Conservation (phyloP, 2,329 filamentous ascomycete genomes). For the Cordyceps cicadae region DNA sequence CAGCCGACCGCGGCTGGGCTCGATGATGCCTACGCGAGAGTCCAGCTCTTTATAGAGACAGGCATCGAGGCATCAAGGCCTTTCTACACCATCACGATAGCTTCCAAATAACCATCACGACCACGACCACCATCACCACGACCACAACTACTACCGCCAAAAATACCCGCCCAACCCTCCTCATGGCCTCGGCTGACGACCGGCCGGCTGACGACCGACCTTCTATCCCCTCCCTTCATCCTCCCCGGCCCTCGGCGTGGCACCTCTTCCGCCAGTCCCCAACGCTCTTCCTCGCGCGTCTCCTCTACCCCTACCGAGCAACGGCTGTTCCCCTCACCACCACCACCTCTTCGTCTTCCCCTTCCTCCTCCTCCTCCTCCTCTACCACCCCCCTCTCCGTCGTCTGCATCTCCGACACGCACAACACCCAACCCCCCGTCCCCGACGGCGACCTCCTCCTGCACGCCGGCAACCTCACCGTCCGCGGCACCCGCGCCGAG, state of each 20-base stretch:
- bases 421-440: constrained; percentile 29
- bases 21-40: too few relatives aligned
- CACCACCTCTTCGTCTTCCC: too few relatives aligned
- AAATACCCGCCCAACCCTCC: too few relatives aligned
- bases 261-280: background rate
- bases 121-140: too few relatives aligned
- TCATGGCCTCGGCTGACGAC: too few relatives aligned
- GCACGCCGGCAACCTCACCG: constrained; percentile 41
- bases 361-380: constrained; percentile 12
- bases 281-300: background rate
- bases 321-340: background rate
- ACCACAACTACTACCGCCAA: too few relatives aligned
- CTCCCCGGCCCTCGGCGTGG: background rate
- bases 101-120: too few relatives aligned
- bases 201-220: too few relatives aligned
- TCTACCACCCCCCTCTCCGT: constrained; percentile 18
- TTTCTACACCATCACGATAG: too few relatives aligned
- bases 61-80: too few relatives aligned
- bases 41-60: too few relatives aligned
- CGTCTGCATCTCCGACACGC: constrained; percentile 39
- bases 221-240: background rate
- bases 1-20: too few relatives aligned
- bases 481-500: constrained; percentile 34
- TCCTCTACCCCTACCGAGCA: background rate
- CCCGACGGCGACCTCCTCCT: constrained; percentile 38